Conservation (phyloP, 768 basidiomycete species). For the Strobilomyces echinocephalus region DNA sequence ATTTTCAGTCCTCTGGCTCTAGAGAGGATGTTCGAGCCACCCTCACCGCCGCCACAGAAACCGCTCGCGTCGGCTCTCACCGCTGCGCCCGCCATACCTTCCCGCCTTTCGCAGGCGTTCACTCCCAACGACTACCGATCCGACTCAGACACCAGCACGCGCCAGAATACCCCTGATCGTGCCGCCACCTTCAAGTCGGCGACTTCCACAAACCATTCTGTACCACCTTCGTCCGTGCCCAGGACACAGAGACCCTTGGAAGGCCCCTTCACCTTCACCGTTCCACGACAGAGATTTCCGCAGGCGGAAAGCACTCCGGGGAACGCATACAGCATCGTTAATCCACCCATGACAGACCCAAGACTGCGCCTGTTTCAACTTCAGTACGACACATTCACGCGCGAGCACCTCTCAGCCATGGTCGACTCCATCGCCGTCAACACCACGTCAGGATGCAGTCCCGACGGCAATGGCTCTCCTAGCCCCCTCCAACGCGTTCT, state of each 20-base stretch:
- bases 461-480: conserved; percentile 40
- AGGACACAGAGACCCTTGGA: conserved; percentile 45
- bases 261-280: conserved; percentile 71
- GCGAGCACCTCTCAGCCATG: conserved; percentile 88
- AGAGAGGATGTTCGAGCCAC: conserved; percentile 92
- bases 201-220: conserved; percentile 5
- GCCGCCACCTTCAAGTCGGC: conserved; percentile 2
- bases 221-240: conserved; percentile 16
- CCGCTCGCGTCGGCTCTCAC: conserved; percentile 18
- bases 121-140: conserved; percentile 28
- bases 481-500: conserved; percentile 40
- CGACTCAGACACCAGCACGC: conserved; percentile 17
- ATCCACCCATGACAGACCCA: conserved; percentile 54
- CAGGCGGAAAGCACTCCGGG: conserved; percentile 62
- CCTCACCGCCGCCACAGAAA: conserved; percentile 60
- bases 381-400: conserved; percentile 94
- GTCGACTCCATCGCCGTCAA: conserved; percentile 92
- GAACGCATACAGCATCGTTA: conserved; percentile 16
- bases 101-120: conserved; percentile 37
- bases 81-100: conserved; percentile 30
- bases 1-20: conserved; percentile 86
- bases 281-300: conserved; percentile 48
- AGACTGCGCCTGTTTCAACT: conserved; percentile 86
- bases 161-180: conserved; percentile 10
- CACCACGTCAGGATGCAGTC: conserved; percentile 55